phyloP scores from a whole-genome alignment of 257 asterid genomes.

The Solanum lycopersicoides region DNA sequence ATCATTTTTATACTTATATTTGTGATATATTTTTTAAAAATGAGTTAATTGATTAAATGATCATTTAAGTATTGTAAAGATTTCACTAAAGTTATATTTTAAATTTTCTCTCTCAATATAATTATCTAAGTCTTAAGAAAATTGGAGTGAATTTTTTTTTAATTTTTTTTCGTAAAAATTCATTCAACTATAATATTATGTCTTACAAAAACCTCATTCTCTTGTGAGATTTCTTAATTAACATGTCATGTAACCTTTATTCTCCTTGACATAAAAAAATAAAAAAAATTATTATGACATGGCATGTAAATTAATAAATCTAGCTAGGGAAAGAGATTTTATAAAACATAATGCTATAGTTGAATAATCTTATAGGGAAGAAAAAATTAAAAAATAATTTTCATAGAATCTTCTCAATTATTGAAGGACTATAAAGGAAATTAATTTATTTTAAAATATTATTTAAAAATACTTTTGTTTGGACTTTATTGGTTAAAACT shows the following conservation, averaged over 20 bases:
- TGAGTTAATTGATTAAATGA: background rate
- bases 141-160: no score
- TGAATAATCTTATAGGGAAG: background rate
- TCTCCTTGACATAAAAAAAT: background rate
- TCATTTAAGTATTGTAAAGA: background rate
- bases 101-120: background rate
- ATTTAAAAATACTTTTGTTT: background rate
- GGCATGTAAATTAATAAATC: background rate
- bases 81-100: background rate
- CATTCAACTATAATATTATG: background rate
- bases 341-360: background rate
- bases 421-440: background rate
- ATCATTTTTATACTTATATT: no score
- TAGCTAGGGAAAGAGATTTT: background rate
- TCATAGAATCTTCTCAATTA: no score
- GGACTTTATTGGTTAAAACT: background rate
- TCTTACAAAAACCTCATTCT: background rate
- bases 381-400: no score
- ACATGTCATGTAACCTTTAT: background rate
- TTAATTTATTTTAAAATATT: no score
- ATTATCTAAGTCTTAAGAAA: no score
- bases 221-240: background rate
- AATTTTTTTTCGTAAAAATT: no score
- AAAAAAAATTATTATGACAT: no score
- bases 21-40: background rate